Base-by-base conservation (phyloP, 2,329 filamentous ascomycete genomes). In the Cadophora sp. region DNA sequence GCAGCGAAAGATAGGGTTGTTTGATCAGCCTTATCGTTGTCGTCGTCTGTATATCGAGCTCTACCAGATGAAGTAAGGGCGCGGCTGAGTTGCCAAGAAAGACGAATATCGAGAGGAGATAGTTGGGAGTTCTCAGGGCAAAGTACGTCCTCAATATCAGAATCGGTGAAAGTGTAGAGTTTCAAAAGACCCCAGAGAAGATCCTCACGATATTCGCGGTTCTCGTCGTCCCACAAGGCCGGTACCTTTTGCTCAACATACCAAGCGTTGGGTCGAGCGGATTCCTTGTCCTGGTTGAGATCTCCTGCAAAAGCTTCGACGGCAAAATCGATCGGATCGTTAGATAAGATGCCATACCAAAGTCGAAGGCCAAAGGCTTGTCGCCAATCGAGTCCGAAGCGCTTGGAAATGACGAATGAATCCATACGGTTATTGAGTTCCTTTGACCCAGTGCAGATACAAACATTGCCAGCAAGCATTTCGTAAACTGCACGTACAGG, bases 361-460 rank as follows among this genome's bases (percentile, higher is more conserved):
- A 99, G 83, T 51, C 94, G 89, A 59, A 99, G 84, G 13, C 93
- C 95, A 78, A 99, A 97, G 0, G 94, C 90, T 76, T 97, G 94
- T 78, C 93, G 90, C 96, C 96, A 99, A 77, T 96, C 92, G 43
- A 99, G 83, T 4, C 88, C 88, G 77, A 97, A 99, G 56, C 90
- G 89, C 73, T 91, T 86, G 0, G 93, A 92, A 71, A 99, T 92
- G 63, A 89, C 85, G 76, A 99, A 97, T 0, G 90, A 90, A 16
- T 89, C 86, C 47, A 91, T 86, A 53, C 91, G 89, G 79, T 98
- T 93, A 9, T 90, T 81, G 0, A 92, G 87, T 7, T 83, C 84
- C 71, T 88, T 90, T 75, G 91, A 90, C 13, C 95, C 96, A 72
- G 94, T 87, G 67, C 92, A 94, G 33, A 90, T 87, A 70, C 92